A percentile compares a stretch with the other conserved stretches of the same genome.
Evolutionary conservation across 495 filamentous ascomycete species (phyloP).

Genomic region (Bacidia gigantensis): DNA sequence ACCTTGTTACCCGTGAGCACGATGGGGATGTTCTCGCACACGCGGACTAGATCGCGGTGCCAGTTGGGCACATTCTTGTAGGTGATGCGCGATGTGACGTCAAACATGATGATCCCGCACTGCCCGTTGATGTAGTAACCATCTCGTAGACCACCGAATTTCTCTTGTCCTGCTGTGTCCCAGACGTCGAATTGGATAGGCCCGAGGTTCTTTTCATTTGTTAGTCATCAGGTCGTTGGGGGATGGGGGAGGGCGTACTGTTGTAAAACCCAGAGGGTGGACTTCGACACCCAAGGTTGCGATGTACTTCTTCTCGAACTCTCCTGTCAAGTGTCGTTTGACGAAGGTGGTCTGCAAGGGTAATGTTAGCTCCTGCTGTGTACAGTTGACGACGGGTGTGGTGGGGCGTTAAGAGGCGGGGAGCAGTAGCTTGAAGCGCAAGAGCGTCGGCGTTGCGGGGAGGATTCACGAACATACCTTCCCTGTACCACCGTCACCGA

Average conservation of each 20-base stretch:
- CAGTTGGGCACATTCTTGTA: slow-evolving; percentile 99
- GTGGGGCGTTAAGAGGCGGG: neutral
- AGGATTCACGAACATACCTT: slow-evolving; percentile 74
- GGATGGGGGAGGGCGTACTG: slow-evolving; percentile 44
- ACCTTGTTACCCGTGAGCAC: slow-evolving; percentile 99
- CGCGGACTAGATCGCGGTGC: slow-evolving; percentile 99
- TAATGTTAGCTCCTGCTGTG: neutral
- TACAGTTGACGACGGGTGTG: neutral
- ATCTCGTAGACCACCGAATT: slow-evolving; percentile 98
- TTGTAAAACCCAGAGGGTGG: slow-evolving; percentile 85
- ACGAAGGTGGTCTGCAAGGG: slow-evolving; percentile 87
- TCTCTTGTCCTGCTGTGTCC: slow-evolving; percentile 99
- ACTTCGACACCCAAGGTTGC: slow-evolving; percentile 99
- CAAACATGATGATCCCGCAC: slow-evolving; percentile 99
- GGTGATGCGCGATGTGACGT: slow-evolving; percentile 98
- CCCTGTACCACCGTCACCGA: slow-evolving; percentile 98
- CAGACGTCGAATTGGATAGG: slow-evolving; percentile 98
- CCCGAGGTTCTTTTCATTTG: slow-evolving; percentile 62
- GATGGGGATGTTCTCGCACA: slow-evolving; percentile 99
- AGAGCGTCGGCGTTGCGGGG: no score
- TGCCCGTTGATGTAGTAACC: slow-evolving; percentile 99
- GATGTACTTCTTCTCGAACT: slow-evolving; percentile 99
- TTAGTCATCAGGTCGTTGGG: no score
- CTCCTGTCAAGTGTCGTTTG: slow-evolving; percentile 98
- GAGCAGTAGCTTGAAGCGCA: neutral